A percentile compares a stretch with the other conserved stretches of the same genome.
phyloP scores from a whole-genome alignment of 768 basidiomycete genomes.

The Naganishia vaughanmartiniae region DNA sequence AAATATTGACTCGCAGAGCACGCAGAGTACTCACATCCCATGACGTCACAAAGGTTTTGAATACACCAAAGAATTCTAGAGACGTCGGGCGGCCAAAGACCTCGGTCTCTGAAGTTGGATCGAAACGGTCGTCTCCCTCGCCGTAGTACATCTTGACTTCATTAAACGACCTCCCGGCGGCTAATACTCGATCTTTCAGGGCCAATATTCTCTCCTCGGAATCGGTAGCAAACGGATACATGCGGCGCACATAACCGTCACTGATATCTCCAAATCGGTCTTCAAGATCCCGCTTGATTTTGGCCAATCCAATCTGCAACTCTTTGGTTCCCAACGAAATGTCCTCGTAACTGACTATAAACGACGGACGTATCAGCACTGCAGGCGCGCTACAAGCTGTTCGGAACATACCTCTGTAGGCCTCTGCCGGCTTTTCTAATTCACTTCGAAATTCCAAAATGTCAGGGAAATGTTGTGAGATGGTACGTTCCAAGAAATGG shows the following conservation, averaged over 20 bases:
- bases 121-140: constrained; percentile 73
- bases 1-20: not conserved
- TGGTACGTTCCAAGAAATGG: constrained; percentile 87
- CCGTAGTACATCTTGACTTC: constrained; percentile 89
- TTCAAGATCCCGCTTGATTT: constrained; percentile 73
- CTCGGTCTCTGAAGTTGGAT: constrained; percentile 33
- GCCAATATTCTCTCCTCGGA: constrained; percentile 75
- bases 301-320: constrained; percentile 70
- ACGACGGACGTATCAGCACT: not conserved
- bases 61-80: constrained; percentile 90
- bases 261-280: constrained; percentile 75
- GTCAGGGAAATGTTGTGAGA: constrained; percentile 78
- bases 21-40: constrained; percentile 57
- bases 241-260: constrained; percentile 81
- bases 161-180: constrained; percentile 75
- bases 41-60: constrained; percentile 94
- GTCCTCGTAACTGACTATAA: constrained; percentile 77
- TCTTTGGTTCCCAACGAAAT: constrained; percentile 72
- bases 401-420: constrained; percentile 70
- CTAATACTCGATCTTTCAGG: constrained; percentile 78
- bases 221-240: constrained; percentile 83
- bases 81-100: constrained; percentile 53
- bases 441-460: constrained; percentile 88
- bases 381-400: not conserved
- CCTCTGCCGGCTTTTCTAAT: constrained; percentile 81